These are phyloP conservation scores for Penicillium polonicum DNA, from an alignment of 2,329 filamentous ascomycete genomes.

Conservation along the genomic window DNA sequence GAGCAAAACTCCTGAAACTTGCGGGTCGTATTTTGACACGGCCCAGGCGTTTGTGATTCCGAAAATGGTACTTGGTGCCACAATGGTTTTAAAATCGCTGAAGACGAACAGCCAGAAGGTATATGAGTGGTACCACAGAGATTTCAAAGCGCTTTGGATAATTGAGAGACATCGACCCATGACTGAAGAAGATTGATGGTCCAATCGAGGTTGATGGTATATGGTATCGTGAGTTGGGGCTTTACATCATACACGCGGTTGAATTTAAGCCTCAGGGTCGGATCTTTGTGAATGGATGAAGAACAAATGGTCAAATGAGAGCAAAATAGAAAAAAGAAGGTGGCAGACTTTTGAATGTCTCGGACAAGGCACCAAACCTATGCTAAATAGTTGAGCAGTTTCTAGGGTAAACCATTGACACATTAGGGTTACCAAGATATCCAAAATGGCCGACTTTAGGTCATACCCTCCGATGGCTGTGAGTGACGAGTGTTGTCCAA, in stretches of 20 bases:
- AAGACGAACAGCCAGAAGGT: slow-evolving; percentile 27
- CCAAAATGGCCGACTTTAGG: background rate
- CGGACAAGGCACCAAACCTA: background rate
- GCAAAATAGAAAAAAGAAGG: background rate
- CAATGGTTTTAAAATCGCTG: slow-evolving; percentile 30
- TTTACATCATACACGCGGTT: background rate
- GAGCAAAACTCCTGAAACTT: slow-evolving; percentile 2
- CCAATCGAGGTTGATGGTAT: background rate
- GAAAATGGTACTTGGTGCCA: slow-evolving; percentile 29
- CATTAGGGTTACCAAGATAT: background rate
- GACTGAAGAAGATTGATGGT: background rate
- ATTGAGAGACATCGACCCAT: background rate
- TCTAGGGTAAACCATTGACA: background rate
- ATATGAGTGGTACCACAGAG: slow-evolving; percentile 1
- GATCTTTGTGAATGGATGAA: background rate
- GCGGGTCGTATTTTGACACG: slow-evolving; percentile 14
- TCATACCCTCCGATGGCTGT: slow-evolving; percentile 1
- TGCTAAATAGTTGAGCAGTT: background rate
- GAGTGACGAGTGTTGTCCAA: background rate
- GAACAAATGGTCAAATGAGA: background rate
- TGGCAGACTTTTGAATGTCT: background rate
- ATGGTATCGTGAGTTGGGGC: background rate
- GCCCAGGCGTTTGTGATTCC: slow-evolving; percentile 33
- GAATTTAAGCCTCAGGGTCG: background rate
- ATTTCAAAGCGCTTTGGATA: background rate